phyloP scores from a whole-genome alignment of 371 early-diverging fungal genomes.

The Haplosporangium sp. region DNA sequence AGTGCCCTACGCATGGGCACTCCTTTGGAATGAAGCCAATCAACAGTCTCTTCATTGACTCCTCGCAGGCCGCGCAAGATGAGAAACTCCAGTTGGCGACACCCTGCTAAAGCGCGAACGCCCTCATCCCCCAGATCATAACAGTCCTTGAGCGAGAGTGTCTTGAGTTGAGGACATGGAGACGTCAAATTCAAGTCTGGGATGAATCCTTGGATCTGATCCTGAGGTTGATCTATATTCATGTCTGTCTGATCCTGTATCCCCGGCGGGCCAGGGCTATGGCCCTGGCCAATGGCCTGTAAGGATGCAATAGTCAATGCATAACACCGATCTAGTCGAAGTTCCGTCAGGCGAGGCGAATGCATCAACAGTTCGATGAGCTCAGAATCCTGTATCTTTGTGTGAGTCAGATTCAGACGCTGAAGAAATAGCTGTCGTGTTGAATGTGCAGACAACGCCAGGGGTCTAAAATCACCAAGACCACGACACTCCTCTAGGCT shows the following conservation, averaged over 20 bases:
- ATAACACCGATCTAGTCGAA: conserved; percentile 50
- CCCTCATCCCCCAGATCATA: conserved; percentile 35
- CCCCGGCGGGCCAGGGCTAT: neutral
- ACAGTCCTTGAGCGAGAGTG: conserved; percentile 36
- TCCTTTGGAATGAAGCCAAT: conserved; percentile 48
- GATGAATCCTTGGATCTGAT: neutral
- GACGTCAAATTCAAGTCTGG: neutral
- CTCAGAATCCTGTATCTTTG: conserved; percentile 26
- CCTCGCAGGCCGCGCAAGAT: conserved; percentile 41
- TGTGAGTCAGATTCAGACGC: conserved; percentile 10
- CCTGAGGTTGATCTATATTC: neutral
- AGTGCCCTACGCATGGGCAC: conserved; percentile 39
- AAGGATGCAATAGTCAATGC: conserved; percentile 22
- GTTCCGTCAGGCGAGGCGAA: conserved; percentile 30
- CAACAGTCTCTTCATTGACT: conserved; percentile 28
- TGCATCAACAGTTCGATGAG: conserved; percentile 22
- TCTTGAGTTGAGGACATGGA: conserved; percentile 18
- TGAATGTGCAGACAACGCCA: neutral
- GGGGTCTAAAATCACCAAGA: conserved; percentile 20
- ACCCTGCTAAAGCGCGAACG: conserved; percentile 35
- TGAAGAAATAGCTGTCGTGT: neutral
- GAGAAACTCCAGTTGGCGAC: conserved; percentile 37
- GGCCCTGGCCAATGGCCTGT: conserved; percentile 25
- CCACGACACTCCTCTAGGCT: conserved; percentile 23
- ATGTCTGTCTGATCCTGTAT: neutral